Evolutionary conservation across 2,329 filamentous ascomycete species (phyloP).

Genomic region (Penicillium sp.): DNA sequence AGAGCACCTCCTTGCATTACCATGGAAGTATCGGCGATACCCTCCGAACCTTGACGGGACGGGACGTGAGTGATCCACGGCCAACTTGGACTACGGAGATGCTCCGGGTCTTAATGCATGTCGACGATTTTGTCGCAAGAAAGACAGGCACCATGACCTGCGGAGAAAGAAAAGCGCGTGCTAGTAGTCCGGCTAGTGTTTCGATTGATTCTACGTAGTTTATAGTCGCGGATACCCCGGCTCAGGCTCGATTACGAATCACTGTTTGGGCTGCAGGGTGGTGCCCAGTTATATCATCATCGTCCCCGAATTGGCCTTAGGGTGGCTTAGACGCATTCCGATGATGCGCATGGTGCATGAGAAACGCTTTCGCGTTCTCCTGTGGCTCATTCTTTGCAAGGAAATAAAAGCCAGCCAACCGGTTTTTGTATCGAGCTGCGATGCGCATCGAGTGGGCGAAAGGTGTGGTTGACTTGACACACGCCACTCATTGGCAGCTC

Average conservation of each 20-base stretch:
- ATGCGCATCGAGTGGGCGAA: neutral
- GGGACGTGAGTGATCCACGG: slow-evolving; percentile 33
- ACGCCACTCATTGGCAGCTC: slow-evolving; percentile 2
- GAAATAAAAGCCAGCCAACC: slow-evolving; percentile 1
- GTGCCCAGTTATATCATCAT: neutral
- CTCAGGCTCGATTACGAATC: neutral
- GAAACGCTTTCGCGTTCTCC: slow-evolving; percentile 7
- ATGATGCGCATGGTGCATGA: slow-evolving; percentile 10
- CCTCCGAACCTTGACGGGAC: slow-evolving; percentile 43
- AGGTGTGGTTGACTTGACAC: neutral
- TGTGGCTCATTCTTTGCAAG: slow-evolving; percentile 23
- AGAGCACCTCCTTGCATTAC: slow-evolving; percentile 33
- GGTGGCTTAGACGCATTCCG: slow-evolving; percentile 19
- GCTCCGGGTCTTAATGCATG: neutral
- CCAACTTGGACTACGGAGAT: slow-evolving; percentile 7
- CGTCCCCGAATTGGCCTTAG: neutral
- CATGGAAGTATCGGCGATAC: slow-evolving; percentile 33
- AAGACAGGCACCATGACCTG: neutral
- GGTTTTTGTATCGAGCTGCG: slow-evolving; percentile 5
- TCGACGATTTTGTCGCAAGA: neutral
- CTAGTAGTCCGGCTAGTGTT: neutral
- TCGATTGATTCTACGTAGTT: neutral
- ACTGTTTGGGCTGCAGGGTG: neutral
- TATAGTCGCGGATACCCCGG: neutral
- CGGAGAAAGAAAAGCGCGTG: neutral